These are phyloP conservation scores for Thielaviopsis populi DNA, from an alignment of 2,329 filamentous ascomycete species.

Conservation along the genomic window DNA sequence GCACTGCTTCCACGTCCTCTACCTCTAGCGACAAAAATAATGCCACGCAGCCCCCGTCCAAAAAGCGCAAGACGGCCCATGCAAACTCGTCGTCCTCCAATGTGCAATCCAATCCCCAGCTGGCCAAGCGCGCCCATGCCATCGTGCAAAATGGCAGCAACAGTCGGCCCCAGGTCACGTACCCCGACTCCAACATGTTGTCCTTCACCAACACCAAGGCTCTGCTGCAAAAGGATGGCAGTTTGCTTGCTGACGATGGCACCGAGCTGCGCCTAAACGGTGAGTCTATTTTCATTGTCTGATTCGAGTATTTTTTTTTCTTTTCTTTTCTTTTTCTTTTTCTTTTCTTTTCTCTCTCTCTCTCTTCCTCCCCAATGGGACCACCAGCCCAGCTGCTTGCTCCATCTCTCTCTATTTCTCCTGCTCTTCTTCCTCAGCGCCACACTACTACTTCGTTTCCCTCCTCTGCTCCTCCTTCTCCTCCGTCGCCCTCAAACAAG, in stretches of 20 bases:
- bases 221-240: conserved; percentile 51
- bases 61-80: conserved; percentile 70
- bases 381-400: background rate
- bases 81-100: conserved; percentile 20
- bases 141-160: conserved; percentile 9
- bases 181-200: conserved; percentile 68
- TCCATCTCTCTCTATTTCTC: background rate
- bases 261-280: conserved; percentile 72
- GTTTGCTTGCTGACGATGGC: conserved; percentile 80
- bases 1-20: conserved; percentile 8
- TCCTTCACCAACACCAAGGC: conserved; percentile 62
- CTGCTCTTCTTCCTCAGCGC: background rate
- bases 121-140: conserved; percentile 8
- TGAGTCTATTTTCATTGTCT: conserved; percentile 41
- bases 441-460: no score
- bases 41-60: conserved; percentile 36
- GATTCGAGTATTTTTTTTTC: background rate
- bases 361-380: no score
- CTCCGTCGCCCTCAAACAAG: background rate
- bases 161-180: conserved; percentile 6
- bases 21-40: conserved; percentile 21
- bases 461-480: background rate
- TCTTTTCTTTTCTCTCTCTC: background rate
- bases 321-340: background rate
- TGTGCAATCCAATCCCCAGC: conserved; percentile 9